These are phyloP conservation scores for Geum urbanum DNA, from an alignment of 306 rosid species.

Conservation along the genomic window DNA sequence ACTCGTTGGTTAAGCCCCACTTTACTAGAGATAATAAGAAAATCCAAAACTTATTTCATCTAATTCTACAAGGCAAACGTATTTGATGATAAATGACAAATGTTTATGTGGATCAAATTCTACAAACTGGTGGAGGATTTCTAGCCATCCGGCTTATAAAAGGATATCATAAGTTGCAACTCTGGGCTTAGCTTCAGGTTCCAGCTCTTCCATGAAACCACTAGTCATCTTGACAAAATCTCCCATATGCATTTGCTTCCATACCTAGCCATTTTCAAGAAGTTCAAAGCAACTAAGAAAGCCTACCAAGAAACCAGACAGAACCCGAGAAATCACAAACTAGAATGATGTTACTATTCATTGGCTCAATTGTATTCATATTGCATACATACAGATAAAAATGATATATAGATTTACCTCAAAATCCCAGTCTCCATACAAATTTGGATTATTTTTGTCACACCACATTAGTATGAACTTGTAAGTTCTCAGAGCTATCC, in stretches of 20 bases:
- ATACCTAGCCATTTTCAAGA: constrained; percentile 42
- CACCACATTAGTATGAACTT: constrained; percentile 65
- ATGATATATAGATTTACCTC: too few species aligned
- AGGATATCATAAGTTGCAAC: constrained; percentile 63
- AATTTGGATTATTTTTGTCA: constrained; percentile 60
- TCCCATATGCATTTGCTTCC: constrained; percentile 56
- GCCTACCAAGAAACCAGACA: constrained; percentile 11
- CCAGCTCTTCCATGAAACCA: constrained; percentile 53
- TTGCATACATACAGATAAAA: too few species aligned
- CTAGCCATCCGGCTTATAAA: constrained; percentile 45
- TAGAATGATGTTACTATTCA: too few species aligned
- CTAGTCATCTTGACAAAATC: constrained; percentile 72
- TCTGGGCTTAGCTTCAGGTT: constrained; percentile 74
- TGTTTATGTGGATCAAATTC: constrained; percentile 1
- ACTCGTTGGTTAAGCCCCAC: too few species aligned
- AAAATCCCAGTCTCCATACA: constrained; percentile 83
- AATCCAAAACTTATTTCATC: background rate
- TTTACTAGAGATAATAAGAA: background rate
- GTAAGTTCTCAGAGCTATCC: constrained; percentile 52
- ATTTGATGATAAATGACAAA: background rate
- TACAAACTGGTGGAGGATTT: constrained; percentile 24
- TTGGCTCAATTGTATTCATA: too few species aligned
- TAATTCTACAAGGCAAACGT: too few species aligned
- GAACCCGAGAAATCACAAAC: too few species aligned
- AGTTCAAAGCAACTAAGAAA: background rate